Base-by-base conservation (phyloP, 2,329 filamentous ascomycete genomes). In the Cucurbitaria berberidis region DNA sequence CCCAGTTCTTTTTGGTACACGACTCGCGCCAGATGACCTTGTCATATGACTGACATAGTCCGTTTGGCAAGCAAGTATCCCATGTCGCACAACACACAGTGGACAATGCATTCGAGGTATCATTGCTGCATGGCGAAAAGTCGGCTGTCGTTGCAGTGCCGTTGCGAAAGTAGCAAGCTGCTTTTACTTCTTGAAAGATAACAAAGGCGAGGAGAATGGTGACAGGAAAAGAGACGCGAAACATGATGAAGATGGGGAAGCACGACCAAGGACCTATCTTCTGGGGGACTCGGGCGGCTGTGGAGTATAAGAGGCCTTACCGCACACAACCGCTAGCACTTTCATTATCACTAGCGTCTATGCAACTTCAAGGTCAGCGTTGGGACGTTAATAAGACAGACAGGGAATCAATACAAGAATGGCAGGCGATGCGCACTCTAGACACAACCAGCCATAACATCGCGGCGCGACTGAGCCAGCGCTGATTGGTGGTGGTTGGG, bases 1-100 rank as follows among this genome's bases (percentile, higher is more conserved):
- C 32, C 54, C 54, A 54, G 27, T 51, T 45, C 3, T 47, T 36
- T 10, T 48, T 39, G 5, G 47, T 54, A 40, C 54, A 57, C 8
- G 51, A 22, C 27, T 54, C 54, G 9, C 54, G 54, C 21, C 22
- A 57, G 15, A 54, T 39, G 19, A 15, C 38, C 10, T 51, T 40
- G 39, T 48, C 30, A 9, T 15, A 18, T 13, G 27, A 36, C 21
- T 38, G 39, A 26, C 53, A 52, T 24, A 26, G 30, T 13, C 44
- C 48, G 29, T 45, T 51, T 18, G 48, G 48, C n/a, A 51, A 16
- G 22, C 48, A 51, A 2, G 41, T 51, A 26, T 51, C 48, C 48
- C 48, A 51, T 24, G 4, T 30, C 13, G 41, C 48, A 19, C 48
- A 51, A 34, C 48, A 51, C 5, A 51, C 41, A 13, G 41, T 40